Conservation (phyloP, 768 basidiomycete species). For the Cubamyces lactineus region DNA sequence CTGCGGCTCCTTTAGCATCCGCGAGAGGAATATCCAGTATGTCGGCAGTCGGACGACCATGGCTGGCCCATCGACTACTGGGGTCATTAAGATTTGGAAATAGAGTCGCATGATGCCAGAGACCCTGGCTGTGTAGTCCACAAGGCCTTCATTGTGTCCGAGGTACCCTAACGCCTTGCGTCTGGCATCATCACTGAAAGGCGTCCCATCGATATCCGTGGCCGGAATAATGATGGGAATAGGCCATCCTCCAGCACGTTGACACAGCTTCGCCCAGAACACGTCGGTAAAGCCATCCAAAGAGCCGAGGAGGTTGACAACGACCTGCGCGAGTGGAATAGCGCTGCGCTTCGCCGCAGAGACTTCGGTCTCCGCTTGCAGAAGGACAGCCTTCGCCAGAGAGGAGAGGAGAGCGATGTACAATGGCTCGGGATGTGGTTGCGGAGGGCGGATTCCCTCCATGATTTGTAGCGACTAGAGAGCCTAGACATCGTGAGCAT, state of each 20-base stretch:
- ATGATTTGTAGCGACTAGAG: conserved; percentile 46
- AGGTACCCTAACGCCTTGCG: conserved; percentile 63
- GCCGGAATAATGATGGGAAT: conserved; percentile 67
- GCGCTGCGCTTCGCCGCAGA: conserved; percentile 87
- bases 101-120: conserved; percentile 87
- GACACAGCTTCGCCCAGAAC: conserved; percentile 83
- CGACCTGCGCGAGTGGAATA: conserved; percentile 76
- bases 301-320: conserved; percentile 64
- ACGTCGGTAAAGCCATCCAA: conserved; percentile 66
- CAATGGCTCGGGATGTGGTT: conserved; percentile 41
- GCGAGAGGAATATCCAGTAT: conserved; percentile 74
- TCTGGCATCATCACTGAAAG: conserved; percentile 47
- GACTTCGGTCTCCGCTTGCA: conserved; percentile 96
- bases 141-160: conserved; percentile 52
- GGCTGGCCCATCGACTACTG: conserved; percentile 46
- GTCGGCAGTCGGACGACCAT: conserved; percentile 61
- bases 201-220: conserved; percentile 52
- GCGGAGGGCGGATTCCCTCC: conserved; percentile 42
- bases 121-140: conserved; percentile 69
- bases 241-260: conserved; percentile 88
- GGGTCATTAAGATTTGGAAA: conserved; percentile 62
- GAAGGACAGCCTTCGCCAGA: conserved; percentile 86
- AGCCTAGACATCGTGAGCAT: conserved; percentile 26
- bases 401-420: conserved; percentile 84
- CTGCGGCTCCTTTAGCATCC: conserved; percentile 55